Conservation (phyloP, 148 eudicot species). For the Chenopodium quinoa region DNA sequence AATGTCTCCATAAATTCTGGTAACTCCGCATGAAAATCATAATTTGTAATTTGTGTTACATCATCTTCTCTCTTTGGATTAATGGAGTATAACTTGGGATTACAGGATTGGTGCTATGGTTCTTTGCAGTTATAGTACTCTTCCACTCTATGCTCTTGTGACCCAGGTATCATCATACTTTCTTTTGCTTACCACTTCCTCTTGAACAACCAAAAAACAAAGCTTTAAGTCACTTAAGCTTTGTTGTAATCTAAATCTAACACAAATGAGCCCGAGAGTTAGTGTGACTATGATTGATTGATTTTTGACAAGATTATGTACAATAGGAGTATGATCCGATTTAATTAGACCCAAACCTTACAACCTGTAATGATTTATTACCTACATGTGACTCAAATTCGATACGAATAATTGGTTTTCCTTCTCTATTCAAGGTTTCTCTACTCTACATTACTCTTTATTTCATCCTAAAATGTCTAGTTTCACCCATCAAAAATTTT, state of each 20-base stretch:
- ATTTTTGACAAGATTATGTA: background rate
- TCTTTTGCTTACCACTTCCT: background rate
- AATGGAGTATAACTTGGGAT: conserved; percentile 1
- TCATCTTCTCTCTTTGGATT: background rate
- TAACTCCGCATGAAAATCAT: too few relatives aligned
- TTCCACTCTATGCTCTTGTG: conserved; percentile 82
- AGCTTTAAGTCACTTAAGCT: background rate
- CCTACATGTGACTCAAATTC: background rate
- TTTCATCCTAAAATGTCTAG: too few relatives aligned
- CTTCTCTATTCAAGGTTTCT: background rate
- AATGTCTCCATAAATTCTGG: conserved; percentile 8
- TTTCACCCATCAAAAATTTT: too few relatives aligned
- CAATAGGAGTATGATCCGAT: too few relatives aligned
- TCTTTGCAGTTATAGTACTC: conserved; percentile 81
- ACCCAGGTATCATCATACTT: conserved; percentile 49
- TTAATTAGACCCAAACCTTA: too few relatives aligned
- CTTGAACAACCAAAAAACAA: background rate
- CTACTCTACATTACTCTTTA: background rate
- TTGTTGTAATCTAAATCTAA: background rate
- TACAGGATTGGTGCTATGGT: conserved; percentile 56
- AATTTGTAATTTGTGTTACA: background rate
- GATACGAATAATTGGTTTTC: background rate
- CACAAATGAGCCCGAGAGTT: background rate
- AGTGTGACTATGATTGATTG: background rate
- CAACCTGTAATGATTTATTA: background rate